Evolutionary conservation across 805 yeast genomes (phyloP).

Genomic region (Lachancea waltii): DNA sequence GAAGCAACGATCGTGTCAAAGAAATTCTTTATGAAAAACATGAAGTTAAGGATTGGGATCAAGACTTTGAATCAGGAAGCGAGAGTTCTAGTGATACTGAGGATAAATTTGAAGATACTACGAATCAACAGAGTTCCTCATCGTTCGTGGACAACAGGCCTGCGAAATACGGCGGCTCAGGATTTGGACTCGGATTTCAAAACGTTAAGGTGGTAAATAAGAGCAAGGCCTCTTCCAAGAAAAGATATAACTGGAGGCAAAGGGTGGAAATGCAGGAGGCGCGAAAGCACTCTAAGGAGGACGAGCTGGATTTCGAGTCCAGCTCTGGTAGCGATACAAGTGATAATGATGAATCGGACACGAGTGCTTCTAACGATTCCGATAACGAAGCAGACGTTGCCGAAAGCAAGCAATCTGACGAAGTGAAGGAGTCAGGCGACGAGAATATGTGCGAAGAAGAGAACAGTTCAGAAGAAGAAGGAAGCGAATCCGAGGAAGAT

Average conservation of each 20-base stretch:
- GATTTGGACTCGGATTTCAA: constrained; percentile 64
- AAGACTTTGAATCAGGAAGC: constrained; percentile 22
- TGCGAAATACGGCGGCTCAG: constrained; percentile 49
- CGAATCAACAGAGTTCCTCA: constrained; percentile 20
- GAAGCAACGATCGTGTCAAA: constrained; percentile 52
- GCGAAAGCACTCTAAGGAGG: constrained; percentile 43
- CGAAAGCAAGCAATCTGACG: constrained; percentile 28
- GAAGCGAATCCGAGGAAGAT: too few relatives aligned
- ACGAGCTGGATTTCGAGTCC: constrained; percentile 53
- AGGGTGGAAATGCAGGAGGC: constrained; percentile 43
- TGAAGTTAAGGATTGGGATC: constrained; percentile 56
- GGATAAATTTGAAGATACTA: constrained; percentile 7
- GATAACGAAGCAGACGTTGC: background rate
- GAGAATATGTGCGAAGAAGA: constrained; percentile 32
- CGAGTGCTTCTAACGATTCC: background rate
- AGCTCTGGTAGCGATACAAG: constrained; percentile 14
- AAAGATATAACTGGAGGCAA: constrained; percentile 71
- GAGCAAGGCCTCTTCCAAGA: constrained; percentile 32
- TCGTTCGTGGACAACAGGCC: constrained; percentile 71
- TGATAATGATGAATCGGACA: constrained; percentile 2
- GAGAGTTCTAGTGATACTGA: background rate
- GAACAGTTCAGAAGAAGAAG: too few relatives aligned
- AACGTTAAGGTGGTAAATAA: constrained; percentile 45
- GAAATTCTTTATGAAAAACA: constrained; percentile 66
- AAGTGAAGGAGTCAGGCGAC: constrained; percentile 22